Percentiles rank a stretch among this genome's conserved stretches.
Evolutionary conservation across 1,284 basidiomycete species (phyloP).

Genomic region (Moesziomyces aphidis): DNA sequence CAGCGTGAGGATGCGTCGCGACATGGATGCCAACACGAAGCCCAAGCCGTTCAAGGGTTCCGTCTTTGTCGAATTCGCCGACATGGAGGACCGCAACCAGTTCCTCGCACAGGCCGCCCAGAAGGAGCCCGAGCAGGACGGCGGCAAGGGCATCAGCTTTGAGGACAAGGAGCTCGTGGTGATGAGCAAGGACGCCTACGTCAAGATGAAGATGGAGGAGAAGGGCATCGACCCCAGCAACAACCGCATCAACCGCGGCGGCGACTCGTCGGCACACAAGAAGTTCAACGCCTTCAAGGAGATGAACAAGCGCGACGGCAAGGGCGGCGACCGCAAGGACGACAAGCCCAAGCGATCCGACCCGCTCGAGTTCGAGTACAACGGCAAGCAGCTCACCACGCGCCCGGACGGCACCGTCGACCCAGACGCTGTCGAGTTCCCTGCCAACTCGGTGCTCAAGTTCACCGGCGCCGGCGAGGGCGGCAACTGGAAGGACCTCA

Average conservation of each 20-base stretch:
- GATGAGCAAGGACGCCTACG: constrained; percentile 85
- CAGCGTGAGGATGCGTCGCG: constrained; percentile 86
- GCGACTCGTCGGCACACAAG: constrained; percentile 69
- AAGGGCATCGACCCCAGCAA: constrained; percentile 80
- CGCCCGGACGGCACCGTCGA: constrained; percentile 78
- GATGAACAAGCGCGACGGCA: constrained; percentile 71
- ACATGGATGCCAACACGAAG: constrained; percentile 66
- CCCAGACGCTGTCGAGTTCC: constrained; percentile 75
- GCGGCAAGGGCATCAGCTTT: constrained; percentile 54
- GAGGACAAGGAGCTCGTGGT: constrained; percentile 75
- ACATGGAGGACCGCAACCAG: constrained; percentile 77
- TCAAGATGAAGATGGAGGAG: constrained; percentile 96
- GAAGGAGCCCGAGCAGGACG: constrained; percentile 55
- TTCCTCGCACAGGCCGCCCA: constrained; percentile 80
- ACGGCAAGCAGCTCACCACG: constrained; percentile 72
- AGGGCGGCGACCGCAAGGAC: constrained; percentile 68
- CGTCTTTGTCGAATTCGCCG: constrained; percentile 90
- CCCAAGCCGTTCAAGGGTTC: constrained; percentile 91
- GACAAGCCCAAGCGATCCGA: constrained; percentile 63
- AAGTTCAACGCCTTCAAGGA: constrained; percentile 90
- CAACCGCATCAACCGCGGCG: constrained; percentile 72
- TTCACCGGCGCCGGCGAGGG: constrained; percentile 71
- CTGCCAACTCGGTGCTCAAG: constrained; percentile 79
- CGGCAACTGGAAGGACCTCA: constrained; percentile 71
- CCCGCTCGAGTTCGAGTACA: constrained; percentile 68